phyloP scores from a whole-genome alignment of 352 stramenopile species.

The Phytopythium ostracodes region DNA sequence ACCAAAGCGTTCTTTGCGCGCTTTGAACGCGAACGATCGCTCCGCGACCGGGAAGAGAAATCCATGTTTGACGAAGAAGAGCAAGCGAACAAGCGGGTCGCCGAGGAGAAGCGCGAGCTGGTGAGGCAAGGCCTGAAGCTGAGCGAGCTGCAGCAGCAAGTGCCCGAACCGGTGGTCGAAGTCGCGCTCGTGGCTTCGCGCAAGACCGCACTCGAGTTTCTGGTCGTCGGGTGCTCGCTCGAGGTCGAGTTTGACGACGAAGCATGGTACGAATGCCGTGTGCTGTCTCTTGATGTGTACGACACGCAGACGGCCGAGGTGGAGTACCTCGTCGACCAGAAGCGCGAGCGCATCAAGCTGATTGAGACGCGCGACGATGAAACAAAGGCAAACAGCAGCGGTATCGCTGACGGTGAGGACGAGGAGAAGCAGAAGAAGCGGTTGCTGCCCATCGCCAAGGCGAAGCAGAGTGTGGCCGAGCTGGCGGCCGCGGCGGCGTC shows the following conservation, averaged over 20 bases:
- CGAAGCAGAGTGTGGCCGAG: constrained; percentile 29
- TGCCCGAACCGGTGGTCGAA: constrained; percentile 51
- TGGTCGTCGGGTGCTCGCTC: constrained; percentile 41
- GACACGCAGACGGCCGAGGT: constrained; percentile 59
- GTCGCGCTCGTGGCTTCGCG: constrained; percentile 35
- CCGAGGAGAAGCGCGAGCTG: constrained; percentile 37
- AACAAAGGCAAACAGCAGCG: constrained; percentile 6
- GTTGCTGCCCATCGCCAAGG: constrained; percentile 1
- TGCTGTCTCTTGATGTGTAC: constrained; percentile 55
- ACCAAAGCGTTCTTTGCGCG: constrained; percentile 40
- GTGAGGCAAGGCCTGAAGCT: constrained; percentile 30
- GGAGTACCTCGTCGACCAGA: constrained; percentile 54
- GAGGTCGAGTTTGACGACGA: constrained; percentile 76
- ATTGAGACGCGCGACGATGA: constrained; percentile 31
- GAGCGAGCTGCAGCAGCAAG: constrained; percentile 61
- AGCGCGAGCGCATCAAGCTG: constrained; percentile 66
- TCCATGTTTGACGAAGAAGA: constrained; percentile 48
- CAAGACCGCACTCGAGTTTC: constrained; percentile 70
- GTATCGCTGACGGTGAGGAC: constrained; percentile 4
- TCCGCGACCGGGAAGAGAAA: constrained; percentile 42
- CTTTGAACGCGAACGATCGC: constrained; percentile 35
- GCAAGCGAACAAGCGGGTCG: constrained; percentile 33
- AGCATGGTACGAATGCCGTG: constrained; percentile 58
- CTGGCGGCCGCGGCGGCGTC: constrained; percentile 43
- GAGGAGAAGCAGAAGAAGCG: constrained; percentile 17